Evolutionary conservation across 148 eudicot species (phyloP), one percentile per base, ranked within the genome.

Genomic region (Silene latifolia): DNA sequence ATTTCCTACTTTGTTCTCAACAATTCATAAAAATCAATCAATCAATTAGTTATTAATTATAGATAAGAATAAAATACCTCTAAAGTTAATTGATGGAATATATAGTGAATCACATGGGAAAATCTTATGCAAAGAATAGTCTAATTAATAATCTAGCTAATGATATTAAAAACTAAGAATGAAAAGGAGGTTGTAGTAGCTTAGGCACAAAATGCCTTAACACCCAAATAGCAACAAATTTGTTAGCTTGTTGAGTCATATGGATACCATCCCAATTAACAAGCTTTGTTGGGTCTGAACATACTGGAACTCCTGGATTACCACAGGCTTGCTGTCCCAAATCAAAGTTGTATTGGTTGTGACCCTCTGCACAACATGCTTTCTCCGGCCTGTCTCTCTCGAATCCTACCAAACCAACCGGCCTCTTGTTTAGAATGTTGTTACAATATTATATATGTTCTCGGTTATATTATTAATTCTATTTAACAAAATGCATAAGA

Each of bases 231-330:
- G 81, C 83, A 70, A 85, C 62, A 4, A 61, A 35, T 53, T 66
- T 58, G 59, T 83, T 77, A 13, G 74, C 74, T 23, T 79, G 66
- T 61, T 83, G 81, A 0, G 89, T 86, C 39, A 86, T 60, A 80
- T 86, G 86, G 13, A 82, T 13, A 0, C 89, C 89, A 54, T 86
- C 87, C 89, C 89, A 86, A 42, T 76, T 76, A 2, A 86, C 20
- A 66, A 70, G 71, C 58, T 53, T 69, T 8, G 63, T 70, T 1
- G 83, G 83, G 76, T 83, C 69, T 10, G 72, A 5, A 42, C 89
- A 86, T 7, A 69, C 74, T 0, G 69, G 9, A 56, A 82, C 78
- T 12, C 75, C 80, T 0, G 58, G 71, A 5, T 74, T 39, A 44
- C 89, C 87, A 35, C 80, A 77, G 62, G 29, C 29, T 3, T 27